Base-by-base conservation (phyloP, 208 protist species). In the Wallacemonas sp. region DNA sequence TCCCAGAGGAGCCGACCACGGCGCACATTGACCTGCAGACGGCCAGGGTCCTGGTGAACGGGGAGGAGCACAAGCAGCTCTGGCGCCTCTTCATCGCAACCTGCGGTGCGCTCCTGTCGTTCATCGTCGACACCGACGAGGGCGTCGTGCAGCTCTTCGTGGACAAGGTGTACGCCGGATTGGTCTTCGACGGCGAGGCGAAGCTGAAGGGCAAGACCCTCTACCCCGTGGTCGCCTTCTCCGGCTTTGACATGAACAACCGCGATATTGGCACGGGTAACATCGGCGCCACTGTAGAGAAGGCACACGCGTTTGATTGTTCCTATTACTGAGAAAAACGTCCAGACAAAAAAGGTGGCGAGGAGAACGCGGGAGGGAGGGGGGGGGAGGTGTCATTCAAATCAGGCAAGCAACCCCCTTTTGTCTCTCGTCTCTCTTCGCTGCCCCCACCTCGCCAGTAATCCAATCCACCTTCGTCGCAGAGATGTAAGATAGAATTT, bases 111-210 rank as follows among this genome's bases (percentile, higher is more conserved):
- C 56, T 83, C 21, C 77, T 89, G 56, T 79, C 78, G 9, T 96
- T 94, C 63, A 72, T 94, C 34, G 83, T 93, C n/a, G 81, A 96
- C 72, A 96, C 84, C 17, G 61, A 95, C 61, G 66, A 70, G 17
- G 91, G 91, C 24, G 70, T 82, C 6, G 83, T 94, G 54, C 85
- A 93, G 68, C 68, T 96, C 19, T 96, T 88, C 57, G 78, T 94
- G 21, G 80, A 94, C 65, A 70, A 74, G 60, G 74, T 83, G 56
- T 96, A 94, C 67, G 73, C 72, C 11, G 91, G 91, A 29, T 60
- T 92, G 49, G 69, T 93, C 33, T 81, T 93, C 49, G 85, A 93
- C 27, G 60, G 43, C 34, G 48, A 49, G 27, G 57, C 70, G 23
- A 75, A 68, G 1, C 54, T 96, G 23, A 85, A 82, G 56, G 87